A percentile compares a stretch with the other conserved stretches of the same genome.
Evolutionary conservation across 2,329 filamentous ascomycete genomes (phyloP).

Genomic region (Lachnellula occidentalis): DNA sequence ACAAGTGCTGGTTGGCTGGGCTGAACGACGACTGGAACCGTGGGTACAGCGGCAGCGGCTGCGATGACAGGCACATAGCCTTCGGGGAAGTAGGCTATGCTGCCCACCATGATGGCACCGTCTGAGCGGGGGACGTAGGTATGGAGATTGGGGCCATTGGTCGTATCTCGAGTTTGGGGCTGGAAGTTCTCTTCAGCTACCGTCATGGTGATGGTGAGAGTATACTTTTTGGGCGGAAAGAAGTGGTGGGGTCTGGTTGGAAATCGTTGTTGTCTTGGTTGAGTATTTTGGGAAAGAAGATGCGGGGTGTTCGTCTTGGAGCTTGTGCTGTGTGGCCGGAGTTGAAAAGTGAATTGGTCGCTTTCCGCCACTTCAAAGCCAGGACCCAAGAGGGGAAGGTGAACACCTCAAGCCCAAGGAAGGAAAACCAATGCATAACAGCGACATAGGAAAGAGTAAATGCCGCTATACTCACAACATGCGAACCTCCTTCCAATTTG

Average conservation of each 20-base stretch:
- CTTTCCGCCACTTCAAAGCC: not conserved
- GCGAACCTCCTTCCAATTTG: constrained; percentile 3
- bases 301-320: not conserved
- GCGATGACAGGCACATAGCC: constrained; percentile 1
- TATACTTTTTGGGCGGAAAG: constrained; percentile 30
- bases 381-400: not conserved
- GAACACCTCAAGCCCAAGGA: not conserved
- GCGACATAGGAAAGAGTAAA: not conserved
- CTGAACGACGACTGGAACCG: constrained; percentile 2
- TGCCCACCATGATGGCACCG: constrained; percentile 21
- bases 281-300: not conserved
- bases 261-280: not conserved
- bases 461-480: constrained; percentile 6
- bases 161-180: constrained; percentile 53
- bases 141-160: constrained; percentile 49
- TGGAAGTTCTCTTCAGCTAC: constrained; percentile 46
- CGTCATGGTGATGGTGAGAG: constrained; percentile 30
- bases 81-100: constrained; percentile 15
- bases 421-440: not conserved
- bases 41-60: not conserved
- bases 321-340: not conserved
- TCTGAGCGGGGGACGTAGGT: constrained; percentile 46
- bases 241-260: not conserved
- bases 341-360: not conserved
- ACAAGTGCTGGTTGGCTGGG: not conserved